Conservation (phyloP, 257 asterid genomes). For the Nicotiana noctiflora region DNA sequence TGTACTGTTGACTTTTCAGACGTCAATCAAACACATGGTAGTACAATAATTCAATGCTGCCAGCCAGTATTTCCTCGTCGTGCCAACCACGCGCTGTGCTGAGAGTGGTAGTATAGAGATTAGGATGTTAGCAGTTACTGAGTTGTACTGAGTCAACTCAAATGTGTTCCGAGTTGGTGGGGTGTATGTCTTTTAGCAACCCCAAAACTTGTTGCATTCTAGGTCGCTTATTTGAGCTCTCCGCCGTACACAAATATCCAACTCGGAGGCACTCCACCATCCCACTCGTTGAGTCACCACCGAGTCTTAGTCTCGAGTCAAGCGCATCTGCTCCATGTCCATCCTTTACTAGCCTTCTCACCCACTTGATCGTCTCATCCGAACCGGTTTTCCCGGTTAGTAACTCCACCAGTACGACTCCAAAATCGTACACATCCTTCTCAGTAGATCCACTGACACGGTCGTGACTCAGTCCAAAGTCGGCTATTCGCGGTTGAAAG, state of each 20-base stretch:
- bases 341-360: constrained; percentile 50
- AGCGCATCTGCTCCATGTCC: constrained; percentile 53
- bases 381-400: constrained; percentile 48
- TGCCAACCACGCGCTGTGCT: background rate
- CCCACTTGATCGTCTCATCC: constrained; percentile 39
- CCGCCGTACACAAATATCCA: constrained; percentile 86
- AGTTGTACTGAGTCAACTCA: constrained; percentile 4
- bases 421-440: constrained; percentile 69
- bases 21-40: background rate
- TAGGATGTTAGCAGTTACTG: no score
- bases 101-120: background rate
- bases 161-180: constrained; percentile 12
- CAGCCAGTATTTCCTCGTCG: background rate
- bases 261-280: constrained; percentile 91
- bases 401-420: constrained; percentile 63
- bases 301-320: constrained; percentile 47
- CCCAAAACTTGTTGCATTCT: constrained; percentile 88
- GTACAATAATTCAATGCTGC: constrained; percentile 1
- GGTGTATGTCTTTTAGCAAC: constrained; percentile 67
- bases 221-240: constrained; percentile 64
- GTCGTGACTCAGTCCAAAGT: constrained; percentile 42
- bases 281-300: constrained; percentile 49
- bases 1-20: background rate
- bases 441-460: constrained; percentile 34
- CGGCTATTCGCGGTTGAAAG: constrained; percentile 73